Base-by-base conservation (phyloP, 2,329 filamentous ascomycete species). In the Ascosphaera apis region DNA sequence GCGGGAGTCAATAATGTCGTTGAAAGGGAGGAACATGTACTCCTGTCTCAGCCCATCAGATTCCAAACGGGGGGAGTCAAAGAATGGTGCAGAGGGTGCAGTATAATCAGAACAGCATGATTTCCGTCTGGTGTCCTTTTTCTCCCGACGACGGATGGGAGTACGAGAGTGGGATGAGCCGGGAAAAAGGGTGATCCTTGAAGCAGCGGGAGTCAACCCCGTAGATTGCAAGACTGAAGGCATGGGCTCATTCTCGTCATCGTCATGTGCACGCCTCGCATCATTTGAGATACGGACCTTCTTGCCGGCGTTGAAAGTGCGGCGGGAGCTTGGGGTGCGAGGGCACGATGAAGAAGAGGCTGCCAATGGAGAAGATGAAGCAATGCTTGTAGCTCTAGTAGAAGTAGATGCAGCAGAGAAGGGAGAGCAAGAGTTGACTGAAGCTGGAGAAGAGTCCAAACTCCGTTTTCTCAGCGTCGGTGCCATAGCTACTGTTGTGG, bases 251-350 rank as follows among this genome's bases (percentile, higher is more conserved):
- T 25, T 11, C 5, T 25, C 21, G 11, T 25, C 21, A 25, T 25
- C 21, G 11, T 25, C 21, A 25, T 11, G 6, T 6, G 5, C 21
- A 25, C 11, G 6, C 5, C 21, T 25, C 6, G 5, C 21, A 25
- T 25, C 6, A 35, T 61, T 57, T 1, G 60, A 62, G 43, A 62
- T 61, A 17, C 60, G 57, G 25, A 59, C 55, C 41, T 49, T 54
- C 41, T 63, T 63, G 21, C 17, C 17, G 2, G 15, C n/a, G 13
- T 33, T 38, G 5, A 5, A n/a, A 12, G 32, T 38, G 15, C 6
- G 21, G 11, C 21, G 21, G 11, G 21, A 6, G 11, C 6, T 25
- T 11, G 21, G 21, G 21, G 21, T 25, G 11, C 21, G 21, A 6
- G 21, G 21, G 11, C 6, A 25, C 11, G 21, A 25, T 25, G 21